Percentiles rank a stretch among this genome's conserved stretches.
These are phyloP conservation scores for Colletotrichum magnum DNA, from an alignment of 2,329 filamentous ascomycete species.

Conservation along the genomic window DNA sequence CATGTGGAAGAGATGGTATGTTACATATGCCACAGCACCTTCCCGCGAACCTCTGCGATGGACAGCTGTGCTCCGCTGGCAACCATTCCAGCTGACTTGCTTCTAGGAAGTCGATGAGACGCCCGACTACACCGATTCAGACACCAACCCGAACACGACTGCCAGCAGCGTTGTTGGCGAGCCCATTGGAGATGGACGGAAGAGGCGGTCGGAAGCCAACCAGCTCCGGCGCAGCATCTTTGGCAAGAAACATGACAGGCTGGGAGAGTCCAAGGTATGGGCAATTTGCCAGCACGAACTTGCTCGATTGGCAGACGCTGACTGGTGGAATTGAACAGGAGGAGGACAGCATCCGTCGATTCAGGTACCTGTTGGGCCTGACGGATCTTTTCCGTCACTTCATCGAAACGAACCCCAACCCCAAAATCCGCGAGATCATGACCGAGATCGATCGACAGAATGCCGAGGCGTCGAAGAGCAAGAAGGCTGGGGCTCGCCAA, in stretches of 20 bases:
- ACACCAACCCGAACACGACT: constrained; percentile 77
- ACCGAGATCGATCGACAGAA: constrained; percentile 95
- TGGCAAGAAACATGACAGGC: constrained; percentile 91
- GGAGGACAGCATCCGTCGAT: constrained; percentile 94
- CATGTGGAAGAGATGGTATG: constrained; percentile 66
- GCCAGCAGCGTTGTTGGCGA: constrained; percentile 92
- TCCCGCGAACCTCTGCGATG: background rate
- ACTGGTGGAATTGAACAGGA: constrained; percentile 68
- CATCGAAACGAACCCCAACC: constrained; percentile 97
- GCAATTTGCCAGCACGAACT: background rate
- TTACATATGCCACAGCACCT: constrained; percentile 26
- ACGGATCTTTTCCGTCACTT: constrained; percentile 99
- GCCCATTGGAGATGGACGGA: constrained; percentile 80
- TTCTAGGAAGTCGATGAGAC: constrained; percentile 74
- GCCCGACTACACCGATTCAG: constrained; percentile 76
- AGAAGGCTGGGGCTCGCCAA: constrained; percentile 83
- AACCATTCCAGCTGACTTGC: constrained; percentile 22
- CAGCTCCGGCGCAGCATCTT: constrained; percentile 93
- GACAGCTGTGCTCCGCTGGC: background rate
- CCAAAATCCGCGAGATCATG: constrained; percentile 94
- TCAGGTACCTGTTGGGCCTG: constrained; percentile 93
- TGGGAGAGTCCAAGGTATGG: constrained; percentile 91
- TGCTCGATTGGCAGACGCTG: background rate
- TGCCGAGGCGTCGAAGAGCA: constrained; percentile 77
- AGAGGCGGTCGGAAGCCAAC: constrained; percentile 87